These are phyloP conservation scores for Penicillium sp. DNA, from an alignment of 2,329 filamentous ascomycete species.

Conservation along the genomic window DNA sequence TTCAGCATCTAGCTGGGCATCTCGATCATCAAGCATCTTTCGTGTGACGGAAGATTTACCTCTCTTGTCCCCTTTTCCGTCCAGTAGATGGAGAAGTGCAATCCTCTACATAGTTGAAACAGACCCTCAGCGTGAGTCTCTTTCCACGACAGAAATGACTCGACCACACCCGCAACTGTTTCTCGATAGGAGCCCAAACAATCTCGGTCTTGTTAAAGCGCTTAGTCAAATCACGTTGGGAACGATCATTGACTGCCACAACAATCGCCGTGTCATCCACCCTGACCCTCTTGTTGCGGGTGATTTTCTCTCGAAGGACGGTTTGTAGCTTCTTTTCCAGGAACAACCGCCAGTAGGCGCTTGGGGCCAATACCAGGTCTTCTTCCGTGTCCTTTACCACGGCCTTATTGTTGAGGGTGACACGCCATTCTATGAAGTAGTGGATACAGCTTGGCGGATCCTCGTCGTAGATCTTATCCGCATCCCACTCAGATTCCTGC, in stretches of 20 bases:
- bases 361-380: slow-evolving; percentile 14
- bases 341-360: not conserved
- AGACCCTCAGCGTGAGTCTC: not conserved
- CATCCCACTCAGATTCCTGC: no score
- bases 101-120: not conserved
- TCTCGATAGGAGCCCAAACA: slow-evolving; percentile 4
- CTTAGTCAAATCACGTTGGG: slow-evolving; percentile 3
- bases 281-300: not conserved
- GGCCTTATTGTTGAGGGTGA: slow-evolving; percentile 12
- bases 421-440: slow-evolving; percentile 17
- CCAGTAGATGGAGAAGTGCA: not conserved
- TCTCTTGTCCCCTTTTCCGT: not conserved
- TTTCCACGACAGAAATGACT: not conserved
- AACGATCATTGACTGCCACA: slow-evolving; percentile 5
- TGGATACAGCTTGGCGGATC: not conserved
- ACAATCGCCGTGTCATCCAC: slow-evolving; percentile 7
- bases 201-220: slow-evolving; percentile 14
- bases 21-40: not conserved
- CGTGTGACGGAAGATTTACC: not conserved
- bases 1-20: not conserved
- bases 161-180: not conserved
- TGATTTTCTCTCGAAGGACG: no score
- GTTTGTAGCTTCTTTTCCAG: not conserved
- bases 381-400: slow-evolving; percentile 1
- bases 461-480: no score